phyloP scores from a whole-genome alignment of 108 stramenopile species.

The Fistulifera pelliculosa region DNA sequence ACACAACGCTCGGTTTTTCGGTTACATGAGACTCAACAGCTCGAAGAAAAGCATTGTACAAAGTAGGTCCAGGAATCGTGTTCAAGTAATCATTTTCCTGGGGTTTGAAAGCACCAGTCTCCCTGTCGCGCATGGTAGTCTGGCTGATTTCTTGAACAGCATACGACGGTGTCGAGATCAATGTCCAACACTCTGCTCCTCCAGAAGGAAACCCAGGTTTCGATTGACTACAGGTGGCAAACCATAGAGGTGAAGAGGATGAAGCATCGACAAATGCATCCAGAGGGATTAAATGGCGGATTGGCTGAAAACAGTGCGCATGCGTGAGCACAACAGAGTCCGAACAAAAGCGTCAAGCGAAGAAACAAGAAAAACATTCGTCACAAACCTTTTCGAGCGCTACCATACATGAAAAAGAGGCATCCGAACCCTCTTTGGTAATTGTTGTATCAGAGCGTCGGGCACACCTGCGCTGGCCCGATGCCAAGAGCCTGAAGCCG shows the following conservation, averaged over 20 bases:
- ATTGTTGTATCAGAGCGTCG: constrained; percentile 12
- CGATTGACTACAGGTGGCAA: constrained; percentile 33
- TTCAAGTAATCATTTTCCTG: constrained; percentile 40
- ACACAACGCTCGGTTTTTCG: constrained; percentile 22
- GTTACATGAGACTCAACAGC: neutral
- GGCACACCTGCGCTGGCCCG: constrained; percentile 57
- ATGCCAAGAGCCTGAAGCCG: constrained; percentile 47
- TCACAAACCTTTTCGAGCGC: constrained; percentile 23
- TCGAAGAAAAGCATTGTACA: constrained; percentile 26
- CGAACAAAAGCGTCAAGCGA: no score
- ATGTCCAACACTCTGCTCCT: constrained; percentile 40
- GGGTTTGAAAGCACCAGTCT: constrained; percentile 46
- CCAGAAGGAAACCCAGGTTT: constrained; percentile 30
- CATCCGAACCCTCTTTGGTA: constrained; percentile 26
- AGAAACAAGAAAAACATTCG: no score
- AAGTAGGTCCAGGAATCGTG: constrained; percentile 34
- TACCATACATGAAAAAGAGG: constrained; percentile 56
- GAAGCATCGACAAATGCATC: constrained; percentile 26
- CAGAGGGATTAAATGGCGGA: constrained; percentile 10
- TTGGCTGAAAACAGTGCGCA: no score
- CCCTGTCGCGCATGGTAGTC: constrained; percentile 52
- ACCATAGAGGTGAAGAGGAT: constrained; percentile 34
- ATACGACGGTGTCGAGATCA: constrained; percentile 50
- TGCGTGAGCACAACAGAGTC: no score
- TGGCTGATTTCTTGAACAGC: constrained; percentile 35